Evolutionary conservation across 768 basidiomycete genomes (phyloP).

Genomic region (Harrya chromipes): DNA sequence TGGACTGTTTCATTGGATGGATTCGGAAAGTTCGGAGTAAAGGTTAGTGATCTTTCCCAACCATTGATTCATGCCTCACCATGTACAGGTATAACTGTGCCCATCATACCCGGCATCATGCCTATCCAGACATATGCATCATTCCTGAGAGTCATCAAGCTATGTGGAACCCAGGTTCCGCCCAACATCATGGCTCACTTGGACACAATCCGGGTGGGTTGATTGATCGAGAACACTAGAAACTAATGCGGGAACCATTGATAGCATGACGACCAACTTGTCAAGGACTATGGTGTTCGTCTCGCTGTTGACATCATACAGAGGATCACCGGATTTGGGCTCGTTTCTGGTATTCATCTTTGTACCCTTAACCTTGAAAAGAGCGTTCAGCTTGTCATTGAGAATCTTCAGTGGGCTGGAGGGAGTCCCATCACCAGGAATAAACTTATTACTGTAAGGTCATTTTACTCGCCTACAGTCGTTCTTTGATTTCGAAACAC

Average conservation of each 20-base stretch:
- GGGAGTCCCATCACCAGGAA: conserved; percentile 46
- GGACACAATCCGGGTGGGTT: conserved; percentile 69
- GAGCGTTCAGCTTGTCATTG: conserved; percentile 84
- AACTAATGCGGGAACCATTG: not conserved
- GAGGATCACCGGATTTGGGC: conserved; percentile 51
- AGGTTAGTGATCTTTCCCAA: conserved; percentile 45
- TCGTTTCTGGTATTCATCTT: conserved; percentile 79
- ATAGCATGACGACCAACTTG: conserved; percentile 88
- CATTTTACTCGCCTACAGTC: conserved; percentile 8
- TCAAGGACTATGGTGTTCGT: conserved; percentile 92
- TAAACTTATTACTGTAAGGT: conserved; percentile 61
- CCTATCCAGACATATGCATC: conserved; percentile 96
- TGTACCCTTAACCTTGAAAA: conserved; percentile 98
- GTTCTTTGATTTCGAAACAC: conserved; percentile 1
- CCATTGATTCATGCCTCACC: conserved; percentile 6
- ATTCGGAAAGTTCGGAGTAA: conserved; percentile 61
- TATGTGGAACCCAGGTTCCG: conserved; percentile 82
- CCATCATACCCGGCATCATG: conserved; percentile 95
- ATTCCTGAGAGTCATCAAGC: conserved; percentile 85
- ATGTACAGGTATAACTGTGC: conserved; percentile 76
- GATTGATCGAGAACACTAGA: not conserved
- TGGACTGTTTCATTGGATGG: conserved; percentile 85
- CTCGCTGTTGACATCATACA: conserved; percentile 81
- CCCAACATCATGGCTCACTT: conserved; percentile 59
- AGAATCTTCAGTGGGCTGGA: conserved; percentile 71